Evolutionary conservation across 805 yeast genomes (phyloP).

Genomic region (Starmerella lactis-condensi): DNA sequence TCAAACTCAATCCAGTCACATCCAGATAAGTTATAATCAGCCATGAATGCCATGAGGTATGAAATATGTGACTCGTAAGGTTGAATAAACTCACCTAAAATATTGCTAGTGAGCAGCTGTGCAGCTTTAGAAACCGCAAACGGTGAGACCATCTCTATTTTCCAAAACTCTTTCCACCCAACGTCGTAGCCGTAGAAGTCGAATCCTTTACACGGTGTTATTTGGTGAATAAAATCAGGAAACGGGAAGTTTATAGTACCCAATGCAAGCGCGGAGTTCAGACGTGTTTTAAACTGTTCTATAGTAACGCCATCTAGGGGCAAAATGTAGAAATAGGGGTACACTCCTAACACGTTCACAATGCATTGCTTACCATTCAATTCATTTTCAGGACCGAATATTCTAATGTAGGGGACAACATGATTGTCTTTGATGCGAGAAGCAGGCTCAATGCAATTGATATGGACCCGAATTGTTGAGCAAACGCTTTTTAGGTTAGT

Average conservation of each 20-base stretch:
- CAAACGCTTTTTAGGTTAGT: no score
- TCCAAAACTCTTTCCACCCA: constrained; percentile 46
- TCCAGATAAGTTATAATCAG: constrained; percentile 70
- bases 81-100: constrained; percentile 27
- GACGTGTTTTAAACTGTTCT: no score
- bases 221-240: constrained; percentile 21
- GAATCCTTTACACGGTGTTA: constrained; percentile 42
- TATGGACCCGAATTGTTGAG: constrained; percentile 16
- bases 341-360: constrained; percentile 67
- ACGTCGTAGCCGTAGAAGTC: constrained; percentile 73
- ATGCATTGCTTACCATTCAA: constrained; percentile 27
- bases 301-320: constrained; percentile 10
- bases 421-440: constrained; percentile 13
- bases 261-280: no score
- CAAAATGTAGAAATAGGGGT: constrained; percentile 58
- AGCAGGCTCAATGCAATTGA: constrained; percentile 21
- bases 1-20: constrained; percentile 52
- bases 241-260: no score
- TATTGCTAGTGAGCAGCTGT: constrained; percentile 30
- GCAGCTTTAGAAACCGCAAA: constrained; percentile 36
- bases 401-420: constrained; percentile 51
- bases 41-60: constrained; percentile 50
- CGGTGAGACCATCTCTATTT: constrained; percentile 51
- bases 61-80: constrained; percentile 73
- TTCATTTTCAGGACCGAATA: constrained; percentile 51